Conservation (phyloP, 2,329 filamentous ascomycete species). For the Exophiala dermatitidis region DNA sequence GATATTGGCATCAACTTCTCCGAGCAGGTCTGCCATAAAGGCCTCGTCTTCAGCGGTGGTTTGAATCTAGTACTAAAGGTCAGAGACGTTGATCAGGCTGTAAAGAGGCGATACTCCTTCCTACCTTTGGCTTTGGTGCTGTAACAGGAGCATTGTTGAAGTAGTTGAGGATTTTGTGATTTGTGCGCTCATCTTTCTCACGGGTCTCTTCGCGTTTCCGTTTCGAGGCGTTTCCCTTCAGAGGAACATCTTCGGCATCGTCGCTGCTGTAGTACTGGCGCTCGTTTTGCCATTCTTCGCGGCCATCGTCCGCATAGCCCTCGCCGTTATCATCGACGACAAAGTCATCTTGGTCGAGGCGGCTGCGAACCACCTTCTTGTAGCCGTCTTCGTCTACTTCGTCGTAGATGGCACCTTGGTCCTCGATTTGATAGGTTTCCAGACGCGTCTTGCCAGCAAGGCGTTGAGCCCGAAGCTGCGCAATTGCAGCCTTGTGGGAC, state of each 20-base stretch:
- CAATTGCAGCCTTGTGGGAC: conserved; percentile 38
- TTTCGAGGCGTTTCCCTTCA: conserved; percentile 61
- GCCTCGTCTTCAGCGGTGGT: conserved; percentile 82
- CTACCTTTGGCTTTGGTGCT: conserved; percentile 72
- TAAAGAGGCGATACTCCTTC: not conserved
- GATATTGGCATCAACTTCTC: conserved; percentile 76
- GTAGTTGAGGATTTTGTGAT: conserved; percentile 88
- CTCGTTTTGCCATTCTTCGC: conserved; percentile 84
- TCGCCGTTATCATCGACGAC: conserved; percentile 97
- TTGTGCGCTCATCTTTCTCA: conserved; percentile 75
- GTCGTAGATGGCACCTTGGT: conserved; percentile 82
- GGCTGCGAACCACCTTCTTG: conserved; percentile 85
- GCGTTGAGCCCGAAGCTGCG: conserved; percentile 75
- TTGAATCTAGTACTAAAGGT: conserved; percentile 19
- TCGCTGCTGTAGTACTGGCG: conserved; percentile 58
- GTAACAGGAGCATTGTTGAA: conserved; percentile 70
- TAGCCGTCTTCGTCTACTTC: conserved; percentile 96
- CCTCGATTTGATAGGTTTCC: conserved; percentile 76
- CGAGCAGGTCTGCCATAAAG: conserved; percentile 77
- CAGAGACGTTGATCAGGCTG: not conserved
- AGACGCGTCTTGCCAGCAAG: conserved; percentile 86
- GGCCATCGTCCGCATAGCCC: conserved; percentile 91
- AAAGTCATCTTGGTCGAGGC: conserved; percentile 91
- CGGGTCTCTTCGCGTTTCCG: conserved; percentile 81
- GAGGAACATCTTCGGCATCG: conserved; percentile 63